Conservation (phyloP, 345 rosid genomes). For the Camelina laxa region DNA sequence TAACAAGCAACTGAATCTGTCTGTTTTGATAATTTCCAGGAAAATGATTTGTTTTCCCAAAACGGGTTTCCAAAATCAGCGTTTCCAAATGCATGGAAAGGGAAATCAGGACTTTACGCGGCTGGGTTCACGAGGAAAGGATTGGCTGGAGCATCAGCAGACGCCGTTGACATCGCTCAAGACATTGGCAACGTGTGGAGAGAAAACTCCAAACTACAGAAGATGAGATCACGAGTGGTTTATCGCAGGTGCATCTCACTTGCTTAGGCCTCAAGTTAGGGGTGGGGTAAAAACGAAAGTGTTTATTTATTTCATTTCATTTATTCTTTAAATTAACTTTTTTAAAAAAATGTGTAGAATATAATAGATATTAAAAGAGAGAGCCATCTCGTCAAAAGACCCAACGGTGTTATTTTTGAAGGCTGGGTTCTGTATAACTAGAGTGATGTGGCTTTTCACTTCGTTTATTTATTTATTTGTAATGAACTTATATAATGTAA, state of each 20-base stretch:
- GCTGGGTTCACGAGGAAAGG: constrained; percentile 96
- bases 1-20: too few species aligned
- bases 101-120: constrained; percentile 77
- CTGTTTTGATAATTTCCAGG: constrained; percentile 43
- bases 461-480: too few species aligned
- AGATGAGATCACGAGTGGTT: constrained; percentile 57
- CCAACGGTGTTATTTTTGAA: too few species aligned
- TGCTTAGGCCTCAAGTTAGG: constrained; percentile 42
- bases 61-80: constrained; percentile 67
- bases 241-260: constrained; percentile 75
- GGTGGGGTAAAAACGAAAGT: not conserved
- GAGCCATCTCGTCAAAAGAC: too few species aligned
- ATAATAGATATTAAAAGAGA: too few species aligned
- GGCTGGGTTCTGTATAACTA: too few species aligned
- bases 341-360: too few species aligned
- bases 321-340: too few species aligned
- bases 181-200: constrained; percentile 86
- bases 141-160: constrained; percentile 80
- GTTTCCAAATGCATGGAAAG: constrained; percentile 88
- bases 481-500: too few species aligned
- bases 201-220: constrained; percentile 66
- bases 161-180: constrained; percentile 73
- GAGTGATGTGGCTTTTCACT: too few species aligned
- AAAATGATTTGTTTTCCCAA: constrained; percentile 70
- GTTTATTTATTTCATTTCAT: too few species aligned